These are phyloP conservation scores for Glutinoglossum americanum DNA, from an alignment of 495 filamentous ascomycete genomes.

Conservation along the genomic window DNA sequence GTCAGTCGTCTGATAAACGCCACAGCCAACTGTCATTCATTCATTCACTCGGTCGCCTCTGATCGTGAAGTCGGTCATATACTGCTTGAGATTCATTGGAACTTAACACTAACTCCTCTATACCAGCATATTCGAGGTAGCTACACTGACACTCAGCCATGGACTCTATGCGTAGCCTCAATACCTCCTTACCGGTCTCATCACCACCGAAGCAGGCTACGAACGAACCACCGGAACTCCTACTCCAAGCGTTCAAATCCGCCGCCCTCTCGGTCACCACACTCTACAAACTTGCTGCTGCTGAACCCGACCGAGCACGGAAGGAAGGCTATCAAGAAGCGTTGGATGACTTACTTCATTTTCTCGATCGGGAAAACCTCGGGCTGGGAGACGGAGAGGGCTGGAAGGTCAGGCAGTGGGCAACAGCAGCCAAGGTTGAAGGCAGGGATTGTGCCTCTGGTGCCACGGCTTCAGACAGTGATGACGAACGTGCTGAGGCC, in stretches of 20 bases:
- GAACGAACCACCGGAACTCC: slow-evolving; percentile 49
- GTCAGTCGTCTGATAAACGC: background rate
- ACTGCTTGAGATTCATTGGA: background rate
- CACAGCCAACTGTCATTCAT: background rate
- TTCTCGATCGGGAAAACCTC: slow-evolving; percentile 62
- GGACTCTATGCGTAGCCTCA: slow-evolving; percentile 59
- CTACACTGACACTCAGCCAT: slow-evolving; percentile 18
- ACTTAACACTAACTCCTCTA: background rate
- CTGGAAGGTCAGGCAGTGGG: slow-evolving; percentile 66
- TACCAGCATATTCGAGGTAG: background rate
- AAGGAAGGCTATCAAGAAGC: slow-evolving; percentile 81
- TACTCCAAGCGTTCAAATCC: slow-evolving; percentile 73
- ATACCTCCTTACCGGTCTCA: slow-evolving; percentile 38
- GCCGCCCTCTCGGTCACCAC: slow-evolving; percentile 90
- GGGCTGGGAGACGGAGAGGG: slow-evolving; percentile 62
- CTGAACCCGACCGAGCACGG: slow-evolving; percentile 50
- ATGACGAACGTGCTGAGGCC: slow-evolving; percentile 43
- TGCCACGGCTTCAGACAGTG: slow-evolving; percentile 36
- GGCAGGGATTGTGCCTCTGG: slow-evolving; percentile 18
- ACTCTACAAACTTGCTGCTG: slow-evolving; percentile 75
- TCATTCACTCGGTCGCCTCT: background rate
- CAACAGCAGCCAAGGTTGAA: slow-evolving; percentile 52
- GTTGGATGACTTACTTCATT: slow-evolving; percentile 66
- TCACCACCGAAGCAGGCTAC: slow-evolving; percentile 20
- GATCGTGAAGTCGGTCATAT: background rate